A percentile compares a stretch with the other conserved stretches of the same genome.
These are phyloP conservation scores for Ustilago shanxiensis DNA, from an alignment of 1,284 basidiomycete genomes.

Conservation along the genomic window DNA sequence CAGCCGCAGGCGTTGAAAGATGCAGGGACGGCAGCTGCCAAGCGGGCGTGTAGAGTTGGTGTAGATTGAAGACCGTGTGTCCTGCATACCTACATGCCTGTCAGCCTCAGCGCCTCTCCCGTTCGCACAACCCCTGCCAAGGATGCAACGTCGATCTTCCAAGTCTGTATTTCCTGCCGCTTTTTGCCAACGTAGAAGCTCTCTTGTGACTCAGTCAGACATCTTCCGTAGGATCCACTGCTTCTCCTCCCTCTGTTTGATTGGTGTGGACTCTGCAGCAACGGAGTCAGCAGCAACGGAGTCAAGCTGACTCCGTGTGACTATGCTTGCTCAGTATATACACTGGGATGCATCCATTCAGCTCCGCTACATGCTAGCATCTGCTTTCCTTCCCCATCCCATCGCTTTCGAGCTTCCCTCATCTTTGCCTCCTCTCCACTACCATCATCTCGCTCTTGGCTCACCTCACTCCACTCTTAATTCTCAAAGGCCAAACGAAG, in stretches of 20 bases:
- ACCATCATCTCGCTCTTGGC: not conserved
- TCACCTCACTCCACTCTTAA: not conserved
- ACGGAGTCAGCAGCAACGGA: not conserved
- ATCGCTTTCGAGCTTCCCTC: not conserved
- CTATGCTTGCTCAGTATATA: constrained; percentile 13
- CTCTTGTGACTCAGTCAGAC: not conserved
- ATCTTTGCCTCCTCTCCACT: not conserved
- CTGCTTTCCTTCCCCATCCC: constrained; percentile 5
- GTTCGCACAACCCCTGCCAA: not conserved
- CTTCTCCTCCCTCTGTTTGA: not conserved
- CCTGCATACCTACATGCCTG: not conserved
- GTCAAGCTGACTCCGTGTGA: not conserved
- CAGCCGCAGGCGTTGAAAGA: not conserved
- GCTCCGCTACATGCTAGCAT: constrained; percentile 4
- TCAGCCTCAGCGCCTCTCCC: not conserved
- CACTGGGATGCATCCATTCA: constrained; percentile 11
- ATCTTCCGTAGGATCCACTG: not conserved
- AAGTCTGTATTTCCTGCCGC: not conserved
- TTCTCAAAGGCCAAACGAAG: not conserved
- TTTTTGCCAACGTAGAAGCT: not conserved
- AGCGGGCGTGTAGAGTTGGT: constrained; percentile 1
- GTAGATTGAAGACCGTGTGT: not conserved
- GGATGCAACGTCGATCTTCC: constrained; percentile 18
- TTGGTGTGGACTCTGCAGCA: too few relatives aligned
- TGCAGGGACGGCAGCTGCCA: constrained; percentile 6